phyloP scores from a whole-genome alignment of 225 moss, liverwort and hornwort genomes.

The Physcomitrium patens region DNA sequence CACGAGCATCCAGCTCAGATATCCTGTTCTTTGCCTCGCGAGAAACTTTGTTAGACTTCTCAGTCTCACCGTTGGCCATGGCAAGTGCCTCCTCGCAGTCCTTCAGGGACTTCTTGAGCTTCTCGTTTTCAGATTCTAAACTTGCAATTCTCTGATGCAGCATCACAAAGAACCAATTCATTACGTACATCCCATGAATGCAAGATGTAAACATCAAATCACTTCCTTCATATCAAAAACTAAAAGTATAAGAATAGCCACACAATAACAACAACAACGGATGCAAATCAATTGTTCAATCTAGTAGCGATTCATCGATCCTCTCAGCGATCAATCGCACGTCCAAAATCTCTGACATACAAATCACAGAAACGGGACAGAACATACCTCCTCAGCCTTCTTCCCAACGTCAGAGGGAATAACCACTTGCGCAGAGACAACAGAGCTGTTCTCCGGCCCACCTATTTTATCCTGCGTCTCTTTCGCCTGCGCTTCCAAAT shows the following conservation, averaged over 20 bases:
- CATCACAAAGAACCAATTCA: background rate
- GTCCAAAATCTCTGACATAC: background rate
- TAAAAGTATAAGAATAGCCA: background rate
- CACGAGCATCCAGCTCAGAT: constrained; percentile 40
- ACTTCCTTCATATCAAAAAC: too few species aligned
- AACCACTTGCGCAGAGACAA: constrained; percentile 54
- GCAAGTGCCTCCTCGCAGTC: constrained; percentile 48
- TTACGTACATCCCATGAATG: background rate
- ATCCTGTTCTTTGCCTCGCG: constrained; percentile 45
- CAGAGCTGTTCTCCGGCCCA: constrained; percentile 55
- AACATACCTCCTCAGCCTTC: constrained; percentile 64
- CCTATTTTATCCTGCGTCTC: constrained; percentile 69
- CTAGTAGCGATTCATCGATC: background rate
- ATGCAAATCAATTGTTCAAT: too few species aligned
- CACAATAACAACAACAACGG: background rate
- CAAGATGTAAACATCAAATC: background rate
- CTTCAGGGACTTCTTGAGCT: constrained; percentile 31
- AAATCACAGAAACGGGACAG: background rate
- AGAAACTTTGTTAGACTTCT: constrained; percentile 61
- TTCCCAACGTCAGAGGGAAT: constrained; percentile 61
- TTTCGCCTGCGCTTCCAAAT: constrained; percentile 61
- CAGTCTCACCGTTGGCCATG: constrained; percentile 54
- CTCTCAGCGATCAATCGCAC: background rate
- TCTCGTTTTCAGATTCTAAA: constrained; percentile 43
- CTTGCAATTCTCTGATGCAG: constrained; percentile 36